Base-by-base conservation (phyloP, 768 basidiomycete species). In the Hypsizygus marmoreus region DNA sequence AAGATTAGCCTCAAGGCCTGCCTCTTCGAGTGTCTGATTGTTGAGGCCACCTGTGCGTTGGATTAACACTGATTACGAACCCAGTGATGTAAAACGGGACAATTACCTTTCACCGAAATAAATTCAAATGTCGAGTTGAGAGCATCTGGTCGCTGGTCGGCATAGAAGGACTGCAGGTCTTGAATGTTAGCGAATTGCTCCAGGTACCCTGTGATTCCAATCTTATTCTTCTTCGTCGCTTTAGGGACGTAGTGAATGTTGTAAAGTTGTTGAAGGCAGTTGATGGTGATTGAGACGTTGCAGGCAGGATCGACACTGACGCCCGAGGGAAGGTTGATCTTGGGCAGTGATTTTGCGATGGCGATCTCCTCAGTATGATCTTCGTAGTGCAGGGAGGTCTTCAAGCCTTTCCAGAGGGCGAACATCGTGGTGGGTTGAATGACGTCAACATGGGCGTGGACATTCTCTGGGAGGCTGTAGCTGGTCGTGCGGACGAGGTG, bases 341-440 rank as follows among this genome's bases (percentile, higher is more conserved):
- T n/a, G n/a, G n/a, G n/a, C n/a, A n/a, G n/a, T n/a, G n/a, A n/a
- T n/a, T n/a, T n/a, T n/a, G n/a, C n/a, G 13, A 41, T 26, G 16
- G 45, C 34, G 16, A 39, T 39, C 6, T 29, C 44, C 13, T 67
- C 30, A 51, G 57, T 8, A 25, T 66, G 49, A 50, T 63, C 56
- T 19, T 57, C 32, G 44, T 48, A 59, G 32, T 61, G 52, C 11
- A 67, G 51, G 0, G 69, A 76, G 4, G 72, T 71, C 46, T 54
- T 70, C 52, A 76, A 68, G 8, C 67, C 59, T 40, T 67, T 71
- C 47, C 68, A 63, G 46, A 74, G 74, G 33, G 72, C 67, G 54
- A 88, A 89, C 61, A 80, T 74, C 1, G 85, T 88, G 2, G 87
- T 88, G 0, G 87, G 87, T 50, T 88, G 84, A 22, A 89, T 68